Base-by-base conservation (phyloP, 371 early-diverging fungal species). In the Choanephora cucurbitarum region DNA sequence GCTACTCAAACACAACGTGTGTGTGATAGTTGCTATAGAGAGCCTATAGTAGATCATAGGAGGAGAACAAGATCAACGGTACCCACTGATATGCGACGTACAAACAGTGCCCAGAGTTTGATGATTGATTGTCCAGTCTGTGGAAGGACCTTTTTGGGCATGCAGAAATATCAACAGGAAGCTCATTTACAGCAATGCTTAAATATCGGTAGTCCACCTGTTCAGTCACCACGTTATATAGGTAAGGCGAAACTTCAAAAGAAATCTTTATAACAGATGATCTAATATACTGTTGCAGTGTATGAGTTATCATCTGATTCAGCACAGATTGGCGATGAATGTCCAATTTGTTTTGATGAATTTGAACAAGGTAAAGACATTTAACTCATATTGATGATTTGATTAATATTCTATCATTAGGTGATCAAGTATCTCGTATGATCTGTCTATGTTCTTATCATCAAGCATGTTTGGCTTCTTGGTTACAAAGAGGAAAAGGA, bases 311-410 rank as follows among this genome's bases (percentile, higher is more conserved):
- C 76, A 0, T 60, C 71, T 19, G 79, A 83, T 33, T 83, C 85
- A n/a, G 77, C 82, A 21, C 62, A 84, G 49, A 59, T 88, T 43
- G 88, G 82, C 23, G 84, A 82, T 58, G 94, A 93, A 59, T 93
- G 94, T 60, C 81, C 89, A 1, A 93, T 93, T 41, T 93, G 94
- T 71, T 89, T 93, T 74, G 91, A 92, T 49, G 94, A 93, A 58
- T 92, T 91, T 80, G 77, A 72, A 50, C 39, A 75, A 65, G 85
- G 87, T 84, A 67, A 54, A 50, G 17, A 33, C 19, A 33, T 19
- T 8, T 4, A 28, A 31, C 28, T 28, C 10, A 24, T n/a, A 7
- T 14, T 31, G 11, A 19, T 22, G 6, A 14, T 17, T 9, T 22
- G 40, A 6, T 46, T 1, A 8, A 15, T 23, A 28, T 19, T 18